Conservation (phyloP, 2,329 filamentous ascomycete genomes). For the Colletotrichum sansevieriae region DNA sequence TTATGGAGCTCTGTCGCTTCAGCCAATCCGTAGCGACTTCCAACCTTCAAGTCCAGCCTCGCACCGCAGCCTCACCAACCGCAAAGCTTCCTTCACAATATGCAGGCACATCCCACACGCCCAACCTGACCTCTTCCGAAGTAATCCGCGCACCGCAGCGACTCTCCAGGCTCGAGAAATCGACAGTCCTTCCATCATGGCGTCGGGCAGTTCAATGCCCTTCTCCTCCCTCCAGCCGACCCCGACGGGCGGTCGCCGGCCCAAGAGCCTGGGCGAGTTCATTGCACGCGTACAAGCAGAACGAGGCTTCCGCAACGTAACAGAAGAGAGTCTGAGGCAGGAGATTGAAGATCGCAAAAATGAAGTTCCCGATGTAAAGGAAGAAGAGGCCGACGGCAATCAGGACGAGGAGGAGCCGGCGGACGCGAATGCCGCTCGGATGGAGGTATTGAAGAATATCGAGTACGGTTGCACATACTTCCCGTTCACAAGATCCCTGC, state of each 20-base stretch:
- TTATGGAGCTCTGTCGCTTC: conserved; percentile 27
- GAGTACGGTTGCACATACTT: conserved; percentile 56
- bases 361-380: conserved; percentile 61
- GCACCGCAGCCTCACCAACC: conserved; percentile 23
- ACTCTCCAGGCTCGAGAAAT: neutral
- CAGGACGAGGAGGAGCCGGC: conserved; percentile 54
- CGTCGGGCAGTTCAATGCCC: conserved; percentile 42
- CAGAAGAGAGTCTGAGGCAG: conserved; percentile 77
- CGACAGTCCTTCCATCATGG: conserved; percentile 35
- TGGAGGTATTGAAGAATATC: conserved; percentile 70
- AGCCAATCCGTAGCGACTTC: conserved; percentile 33
- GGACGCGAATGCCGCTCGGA: conserved; percentile 63
- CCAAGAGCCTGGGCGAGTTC: conserved; percentile 76
- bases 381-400: conserved; percentile 54
- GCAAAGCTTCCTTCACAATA: neutral
- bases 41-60: conserved; percentile 28
- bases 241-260: conserved; percentile 68
- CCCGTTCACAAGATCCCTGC: conserved; percentile 8
- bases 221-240: conserved; percentile 74
- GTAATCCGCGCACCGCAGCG: too few species aligned
- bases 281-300: conserved; percentile 84
- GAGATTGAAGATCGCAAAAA: conserved; percentile 71
- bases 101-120: neutral
- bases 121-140: neutral
- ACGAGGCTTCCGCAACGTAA: conserved; percentile 84